Evolutionary conservation across 83 land plant genomes (phyloP), one percentile per base, ranked within the genome.

Genomic region (Diphasiastrum complanatum): DNA sequence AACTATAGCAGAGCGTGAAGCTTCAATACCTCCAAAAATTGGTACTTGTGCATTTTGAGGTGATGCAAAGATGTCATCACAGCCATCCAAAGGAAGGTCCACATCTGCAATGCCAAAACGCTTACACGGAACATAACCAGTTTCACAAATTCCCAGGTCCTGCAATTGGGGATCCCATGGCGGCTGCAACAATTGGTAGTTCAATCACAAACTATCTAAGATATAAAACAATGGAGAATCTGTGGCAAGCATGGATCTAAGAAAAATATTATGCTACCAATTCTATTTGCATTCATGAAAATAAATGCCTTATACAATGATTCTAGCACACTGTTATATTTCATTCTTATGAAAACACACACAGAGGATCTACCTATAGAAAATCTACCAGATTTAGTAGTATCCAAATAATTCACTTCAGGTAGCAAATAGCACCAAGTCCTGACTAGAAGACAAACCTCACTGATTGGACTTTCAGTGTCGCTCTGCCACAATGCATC

Each of bases 21-120:
- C 27, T n/a, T 69, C 81, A 57, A 59, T 75, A 70, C 80, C 72
- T 33, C 78, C 88, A 62, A 85, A 78, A 5, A 73, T 59, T 12
- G 71, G 59, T 56, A 67, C 68, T 5, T 76, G 51, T 22, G 76
- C 65, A 30, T 55, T 67, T 14, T 71, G 73, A 51, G 80, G 36
- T 14, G 69, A 60, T 43, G 79, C 68, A 65, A 85, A 85, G 5
- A 82, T 75, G 20, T 79, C 90, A 36, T 85, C 90, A 75, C 82
- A 85, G 64, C 82, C 82, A 47, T 81, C 85, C 51, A 85, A 55
- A 22, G 66, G 60, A 30, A 85, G 62, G 25, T 33, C 50, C 8
- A 60, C 70, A 58, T 66, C 71, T 49, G 78, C 85, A 22, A 65
- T 61, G 38, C 68, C 76, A 56, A 54, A 70, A 69, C 68, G 46